These are phyloP conservation scores for Chalaropsis ovoidea DNA, from an alignment of 2,329 filamentous ascomycete genomes.

Conservation along the genomic window DNA sequence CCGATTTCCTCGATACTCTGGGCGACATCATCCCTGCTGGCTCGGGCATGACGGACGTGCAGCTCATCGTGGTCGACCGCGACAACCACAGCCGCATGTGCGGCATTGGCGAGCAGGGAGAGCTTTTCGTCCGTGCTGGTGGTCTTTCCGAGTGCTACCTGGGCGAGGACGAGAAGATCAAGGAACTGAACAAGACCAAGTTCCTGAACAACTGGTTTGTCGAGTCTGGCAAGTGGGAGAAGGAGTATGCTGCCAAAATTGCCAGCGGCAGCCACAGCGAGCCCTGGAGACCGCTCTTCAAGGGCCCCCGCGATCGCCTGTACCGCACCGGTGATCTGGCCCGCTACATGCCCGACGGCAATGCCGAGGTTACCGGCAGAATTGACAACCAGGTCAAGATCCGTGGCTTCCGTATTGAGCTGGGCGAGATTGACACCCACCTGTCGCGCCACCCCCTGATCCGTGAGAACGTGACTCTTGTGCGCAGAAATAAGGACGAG, in stretches of 20 bases:
- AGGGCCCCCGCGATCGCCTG: slow-evolving; percentile 72
- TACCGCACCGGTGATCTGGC: slow-evolving; percentile 86
- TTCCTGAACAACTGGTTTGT: slow-evolving; percentile 84
- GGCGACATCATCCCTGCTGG: slow-evolving; percentile 71
- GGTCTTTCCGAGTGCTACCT: slow-evolving; percentile 78
- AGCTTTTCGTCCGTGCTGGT: slow-evolving; percentile 71
- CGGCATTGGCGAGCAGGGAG: slow-evolving; percentile 69
- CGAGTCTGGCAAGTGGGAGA: slow-evolving; percentile 51
- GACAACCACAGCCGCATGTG: slow-evolving; percentile 59
- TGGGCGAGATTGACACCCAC: slow-evolving; percentile 83
- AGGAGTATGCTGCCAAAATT: slow-evolving; percentile 32
- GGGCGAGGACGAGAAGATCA: slow-evolving; percentile 46
- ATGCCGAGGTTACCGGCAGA: slow-evolving; percentile 68
- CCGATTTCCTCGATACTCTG: slow-evolving; percentile 39
- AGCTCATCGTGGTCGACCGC: slow-evolving; percentile 72
- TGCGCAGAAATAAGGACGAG: slow-evolving; percentile 73
- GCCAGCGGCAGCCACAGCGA: slow-evolving; percentile 35
- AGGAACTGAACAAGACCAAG: slow-evolving; percentile 56
- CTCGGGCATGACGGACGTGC: slow-evolving; percentile 77
- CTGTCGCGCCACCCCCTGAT: slow-evolving; percentile 64
- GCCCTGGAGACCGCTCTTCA: slow-evolving; percentile 68
- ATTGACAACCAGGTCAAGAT: slow-evolving; percentile 91
- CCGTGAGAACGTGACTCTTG: slow-evolving; percentile 74
- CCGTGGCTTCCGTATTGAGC: slow-evolving; percentile 87
- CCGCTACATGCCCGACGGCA: slow-evolving; percentile 57